These are phyloP conservation scores for Stagonosporopsis vannaccii DNA, from an alignment of 2,329 filamentous ascomycete genomes.

Conservation along the genomic window DNA sequence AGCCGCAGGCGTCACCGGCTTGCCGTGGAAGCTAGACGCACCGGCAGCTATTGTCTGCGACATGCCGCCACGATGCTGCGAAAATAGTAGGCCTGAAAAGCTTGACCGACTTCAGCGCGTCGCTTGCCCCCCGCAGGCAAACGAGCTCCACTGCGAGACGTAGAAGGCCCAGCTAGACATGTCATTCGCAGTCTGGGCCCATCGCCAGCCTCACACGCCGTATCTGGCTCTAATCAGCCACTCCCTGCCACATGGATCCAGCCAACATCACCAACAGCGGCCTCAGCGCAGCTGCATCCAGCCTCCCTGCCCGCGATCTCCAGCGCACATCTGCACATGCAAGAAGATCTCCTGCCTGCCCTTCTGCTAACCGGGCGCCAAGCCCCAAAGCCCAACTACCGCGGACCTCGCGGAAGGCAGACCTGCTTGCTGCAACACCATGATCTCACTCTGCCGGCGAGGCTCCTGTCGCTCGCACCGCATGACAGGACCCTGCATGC, in stretches of 20 bases:
- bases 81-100: constrained; percentile 14
- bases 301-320: constrained; percentile 6
- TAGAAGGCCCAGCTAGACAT: constrained; percentile 3
- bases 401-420: constrained; percentile 6
- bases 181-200: constrained; percentile 12
- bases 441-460: constrained; percentile 14
- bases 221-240: constrained; percentile 11
- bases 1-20: background rate
- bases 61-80: constrained; percentile 1
- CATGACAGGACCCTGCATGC: constrained; percentile 13
- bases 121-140: constrained; percentile 1
- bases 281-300: constrained; percentile 3
- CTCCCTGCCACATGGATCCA: background rate
- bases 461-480: background rate
- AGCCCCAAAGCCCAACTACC: background rate
- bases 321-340: constrained; percentile 1
- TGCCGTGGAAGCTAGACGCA: constrained; percentile 4
- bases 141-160: constrained; percentile 6
- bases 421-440: constrained; percentile 8
- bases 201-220: constrained; percentile 13
- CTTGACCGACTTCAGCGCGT: constrained; percentile 9
- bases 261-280: background rate
- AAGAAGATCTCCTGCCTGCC: background rate
- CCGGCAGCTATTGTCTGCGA: constrained; percentile 8
- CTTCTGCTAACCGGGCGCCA: constrained; percentile 12